Evolutionary conservation across 495 filamentous ascomycete species (phyloP), one percentile per base, ranked within the genome.

Genomic region (Neurospora discreta): DNA sequence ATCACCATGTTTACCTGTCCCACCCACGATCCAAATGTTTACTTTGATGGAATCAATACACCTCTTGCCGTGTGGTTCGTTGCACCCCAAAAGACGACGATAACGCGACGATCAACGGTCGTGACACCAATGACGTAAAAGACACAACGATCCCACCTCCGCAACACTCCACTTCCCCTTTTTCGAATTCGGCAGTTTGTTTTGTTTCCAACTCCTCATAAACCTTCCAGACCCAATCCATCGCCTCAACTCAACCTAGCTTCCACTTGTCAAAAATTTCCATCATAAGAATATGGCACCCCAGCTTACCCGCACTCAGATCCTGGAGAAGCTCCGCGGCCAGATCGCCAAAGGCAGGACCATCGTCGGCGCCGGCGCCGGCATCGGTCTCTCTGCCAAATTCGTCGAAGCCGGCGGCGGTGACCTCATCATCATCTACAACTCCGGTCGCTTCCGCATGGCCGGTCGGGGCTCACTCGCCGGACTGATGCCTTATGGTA

Each of bases 401-500:
- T 89, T 85, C 74, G 82, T 90, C 76, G 89, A 92, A 77, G 82
- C 85, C 40, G 90, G 89, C 73, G 89, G 90, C 71, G 86, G 82
- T 68, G 89, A 92, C 73, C 84, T 91, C 36, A 90, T 92, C 71
- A 86, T 92, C 71, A 83, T 92, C 79, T 92, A 92, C 83, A 92
- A 92, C 80, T 88, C 86, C 42, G 90, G 90, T 2, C 86, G 90
- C 33, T 93, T 90, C 80, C 89, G 89, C 40, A 92, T 93, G 90
- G 90, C 90, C 3, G 90, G 90, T 2, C 81, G 87, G 26, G 90
- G 90, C 1, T 91, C 89, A 7, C 81, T 91, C n/a, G 89, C 90
- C 0, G 90, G 90, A 0, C 78, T 93, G 68, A 89, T 93, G 85
- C 90, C 90, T 1, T 93, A 91, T 80, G 87, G 89, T 9, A 89